phyloP scores from a whole-genome alignment of 1,139 yeast genomes.

The Yamadazyma friedrichii region DNA sequence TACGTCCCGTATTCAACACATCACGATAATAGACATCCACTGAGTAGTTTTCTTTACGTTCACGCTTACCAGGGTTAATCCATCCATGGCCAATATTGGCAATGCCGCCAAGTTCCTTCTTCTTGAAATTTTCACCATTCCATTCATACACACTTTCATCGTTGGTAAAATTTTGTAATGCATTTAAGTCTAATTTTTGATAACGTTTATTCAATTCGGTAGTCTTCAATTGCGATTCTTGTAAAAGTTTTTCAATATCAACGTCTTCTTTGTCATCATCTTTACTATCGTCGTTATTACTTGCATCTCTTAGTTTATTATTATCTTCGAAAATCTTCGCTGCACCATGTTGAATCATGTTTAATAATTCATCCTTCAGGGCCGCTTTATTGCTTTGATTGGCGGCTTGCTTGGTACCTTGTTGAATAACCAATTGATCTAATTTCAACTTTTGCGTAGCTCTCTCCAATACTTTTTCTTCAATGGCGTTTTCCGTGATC shows the following conservation, averaged over 20 bases:
- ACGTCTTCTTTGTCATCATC: slow-evolving; percentile 44
- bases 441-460: slow-evolving; percentile 76
- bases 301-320: slow-evolving; percentile 22
- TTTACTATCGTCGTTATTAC: slow-evolving; percentile 14
- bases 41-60: slow-evolving; percentile 74
- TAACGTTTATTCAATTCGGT: slow-evolving; percentile 61
- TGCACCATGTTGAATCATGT: slow-evolving; percentile 83
- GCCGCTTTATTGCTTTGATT: slow-evolving; percentile 43
- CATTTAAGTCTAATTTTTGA: slow-evolving; percentile 67
- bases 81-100: slow-evolving; percentile 50
- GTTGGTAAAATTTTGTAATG: slow-evolving; percentile 67
- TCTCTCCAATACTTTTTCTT: slow-evolving; percentile 75
- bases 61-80: slow-evolving; percentile 78
- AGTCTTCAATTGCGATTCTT: slow-evolving; percentile 63
- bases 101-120: slow-evolving; percentile 47
- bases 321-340: slow-evolving; percentile 49
- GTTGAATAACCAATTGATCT: slow-evolving; percentile 81
- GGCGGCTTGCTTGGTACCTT: slow-evolving; percentile 52
- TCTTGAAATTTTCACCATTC: slow-evolving; percentile 81
- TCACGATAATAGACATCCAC: slow-evolving; percentile 79
- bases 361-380: slow-evolving; percentile 68
- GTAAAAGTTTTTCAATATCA: slow-evolving; percentile 62
- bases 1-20: slow-evolving; percentile 63
- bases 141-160: slow-evolving; percentile 76
- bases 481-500: slow-evolving; percentile 77